Evolutionary conservation across 345 rosid genomes (phyloP).

Genomic region (Heritiera fomes): DNA sequence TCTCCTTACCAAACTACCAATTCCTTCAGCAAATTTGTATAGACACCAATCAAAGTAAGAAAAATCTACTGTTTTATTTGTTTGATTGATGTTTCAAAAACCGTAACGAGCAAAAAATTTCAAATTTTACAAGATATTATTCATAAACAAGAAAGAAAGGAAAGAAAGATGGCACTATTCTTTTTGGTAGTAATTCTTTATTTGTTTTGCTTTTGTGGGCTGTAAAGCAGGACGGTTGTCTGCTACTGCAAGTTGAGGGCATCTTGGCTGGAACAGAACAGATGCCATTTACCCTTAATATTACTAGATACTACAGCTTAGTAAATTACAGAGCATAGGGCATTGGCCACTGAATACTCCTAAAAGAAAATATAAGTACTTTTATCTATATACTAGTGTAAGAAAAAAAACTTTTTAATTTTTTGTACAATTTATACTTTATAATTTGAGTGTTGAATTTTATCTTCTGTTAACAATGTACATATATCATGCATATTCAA

Average conservation of each 20-base stretch:
- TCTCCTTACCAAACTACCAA: conserved; percentile 32
- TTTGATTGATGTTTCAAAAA: conserved; percentile 12
- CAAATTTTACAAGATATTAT: conserved; percentile 14
- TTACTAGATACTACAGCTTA: too few relatives aligned
- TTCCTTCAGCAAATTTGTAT: not conserved
- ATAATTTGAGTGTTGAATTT: too few relatives aligned
- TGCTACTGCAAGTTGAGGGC: conserved; percentile 57
- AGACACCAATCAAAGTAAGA: not conserved
- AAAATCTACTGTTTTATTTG: conserved; percentile 36
- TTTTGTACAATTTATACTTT: too few relatives aligned
- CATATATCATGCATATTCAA: too few relatives aligned
- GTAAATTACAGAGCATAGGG: too few relatives aligned
- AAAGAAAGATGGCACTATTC: not conserved
- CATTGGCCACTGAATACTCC: not conserved
- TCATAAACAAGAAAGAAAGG: not conserved
- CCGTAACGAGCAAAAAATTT: not conserved
- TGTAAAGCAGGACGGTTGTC: conserved; percentile 57
- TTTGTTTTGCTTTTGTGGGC: conserved; percentile 38
- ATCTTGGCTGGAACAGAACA: too few relatives aligned
- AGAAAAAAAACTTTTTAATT: too few relatives aligned
- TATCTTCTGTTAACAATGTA: too few relatives aligned
- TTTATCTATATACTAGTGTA: not conserved
- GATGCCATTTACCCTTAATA: not conserved
- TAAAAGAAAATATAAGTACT: not conserved
- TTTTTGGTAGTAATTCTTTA: not conserved